Percentiles rank a stretch among this genome's conserved stretches.
Evolutionary conservation across 2,329 filamentous ascomycete species (phyloP).

Genomic region (Diaporthe helianthi): DNA sequence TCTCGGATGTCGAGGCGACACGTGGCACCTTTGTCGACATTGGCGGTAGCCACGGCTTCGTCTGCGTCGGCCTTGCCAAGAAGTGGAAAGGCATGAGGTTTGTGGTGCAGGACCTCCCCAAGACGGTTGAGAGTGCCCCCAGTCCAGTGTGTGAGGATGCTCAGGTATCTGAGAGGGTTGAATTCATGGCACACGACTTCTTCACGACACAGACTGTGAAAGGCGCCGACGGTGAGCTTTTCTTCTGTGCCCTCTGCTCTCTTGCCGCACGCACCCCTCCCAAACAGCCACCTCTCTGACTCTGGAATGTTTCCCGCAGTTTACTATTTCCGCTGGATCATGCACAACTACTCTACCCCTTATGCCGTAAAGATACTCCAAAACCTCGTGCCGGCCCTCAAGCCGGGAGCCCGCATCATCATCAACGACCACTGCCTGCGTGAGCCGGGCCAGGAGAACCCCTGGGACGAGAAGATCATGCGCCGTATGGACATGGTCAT

Average conservation of each 20-base stretch:
- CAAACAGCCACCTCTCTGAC: neutral
- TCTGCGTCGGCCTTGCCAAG: slow-evolving; percentile 61
- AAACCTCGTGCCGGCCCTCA: slow-evolving; percentile 60
- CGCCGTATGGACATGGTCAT: slow-evolving; percentile 53
- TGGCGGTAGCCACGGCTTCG: slow-evolving; percentile 65
- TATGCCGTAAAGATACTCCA: slow-evolving; percentile 57
- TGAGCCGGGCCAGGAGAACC: slow-evolving; percentile 43
- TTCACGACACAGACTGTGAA: slow-evolving; percentile 62
- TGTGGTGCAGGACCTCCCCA: slow-evolving; percentile 62
- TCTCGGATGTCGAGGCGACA: slow-evolving; percentile 52
- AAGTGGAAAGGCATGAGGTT: slow-evolving; percentile 59
- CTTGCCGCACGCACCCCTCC: neutral
- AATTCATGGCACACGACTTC: slow-evolving; percentile 61
- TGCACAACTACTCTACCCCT: slow-evolving; percentile 67
- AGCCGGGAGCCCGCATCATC: slow-evolving; percentile 58
- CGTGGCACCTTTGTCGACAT: slow-evolving; percentile 63
- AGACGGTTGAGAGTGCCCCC: slow-evolving; percentile 56
- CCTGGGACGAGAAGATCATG: slow-evolving; percentile 49
- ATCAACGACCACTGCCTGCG: slow-evolving; percentile 51
- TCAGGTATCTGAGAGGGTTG: slow-evolving; percentile 49
- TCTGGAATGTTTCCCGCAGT: slow-evolving; percentile 42
- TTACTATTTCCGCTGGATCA: slow-evolving; percentile 66
- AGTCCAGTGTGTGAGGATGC: slow-evolving; percentile 49
- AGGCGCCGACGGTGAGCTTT: slow-evolving; percentile 55
- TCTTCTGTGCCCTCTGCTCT: neutral